Evolutionary conservation across 2,329 filamentous ascomycete species (phyloP), one percentile per base, ranked within the genome.

Genomic region (Pseudogymnoascus sp.): DNA sequence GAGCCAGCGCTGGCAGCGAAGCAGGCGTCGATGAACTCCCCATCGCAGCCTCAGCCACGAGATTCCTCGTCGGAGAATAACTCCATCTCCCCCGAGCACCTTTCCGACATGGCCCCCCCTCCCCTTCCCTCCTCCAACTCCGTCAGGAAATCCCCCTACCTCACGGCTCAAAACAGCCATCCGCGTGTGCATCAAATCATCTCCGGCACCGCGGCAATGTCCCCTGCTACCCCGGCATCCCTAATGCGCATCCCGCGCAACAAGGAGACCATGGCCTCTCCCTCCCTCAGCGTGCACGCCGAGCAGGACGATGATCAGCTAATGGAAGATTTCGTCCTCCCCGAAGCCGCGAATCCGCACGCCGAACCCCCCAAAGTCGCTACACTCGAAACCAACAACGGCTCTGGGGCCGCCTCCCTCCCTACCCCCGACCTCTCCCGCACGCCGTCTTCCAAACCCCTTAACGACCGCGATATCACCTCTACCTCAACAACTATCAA

Each of bases 201-300:
- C 23, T 63, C 70, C 23, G 68, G 69, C 21, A 35, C n/a, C 61
- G n/a, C 7, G 0, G 33, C 21, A 8, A 31, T 77, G 69, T 84
- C 86, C 61, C 90, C 90, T 10, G 92, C 91, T 1, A 96, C 92
- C 0, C 92, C 92, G 0, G 91, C 92, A 7, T 96, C 92, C 5
- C 77, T 96, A 64, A 96, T 97, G 89, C 88, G 85, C 69, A 80
- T 93, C 47, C 70, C 71, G 35, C 70, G 70, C 1, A 66, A 64
- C 37, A 72, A 8, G 67, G 75, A 62, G 37, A 56, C 23, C 21
- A 67, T 67, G 67, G 74, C 60, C 67, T 72, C 74, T 37, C 75
- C 73, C 38, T 76, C 70, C 0, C 72, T 80, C 16, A 72, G 74
- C 14, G 80, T 82, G 63, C 78, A 75, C 66, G 78, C 77, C 33